A percentile compares a stretch with the other conserved stretches of the same genome.
Evolutionary conservation across 2,329 filamentous ascomycete species (phyloP).

Genomic region (Coleophoma eucalyptorum): DNA sequence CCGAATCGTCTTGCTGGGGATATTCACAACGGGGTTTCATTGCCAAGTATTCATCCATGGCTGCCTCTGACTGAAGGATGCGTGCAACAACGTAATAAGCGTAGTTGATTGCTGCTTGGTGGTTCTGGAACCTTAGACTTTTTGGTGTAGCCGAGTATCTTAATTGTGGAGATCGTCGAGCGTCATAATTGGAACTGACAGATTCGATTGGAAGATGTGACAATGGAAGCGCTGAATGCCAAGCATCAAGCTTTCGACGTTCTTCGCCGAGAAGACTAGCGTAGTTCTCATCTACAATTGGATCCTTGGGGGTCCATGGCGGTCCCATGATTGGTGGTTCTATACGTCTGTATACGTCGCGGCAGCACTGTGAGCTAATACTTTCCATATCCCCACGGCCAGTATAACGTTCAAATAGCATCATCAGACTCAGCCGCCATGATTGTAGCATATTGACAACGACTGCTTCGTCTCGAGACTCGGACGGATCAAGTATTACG

Average conservation of each 20-base stretch:
- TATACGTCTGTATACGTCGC: not conserved
- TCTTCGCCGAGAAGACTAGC: not conserved
- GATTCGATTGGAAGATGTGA: not conserved
- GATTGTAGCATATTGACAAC: not conserved
- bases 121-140: not conserved
- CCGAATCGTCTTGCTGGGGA: not conserved
- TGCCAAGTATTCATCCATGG: conserved; percentile 1
- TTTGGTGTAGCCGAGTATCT: not conserved
- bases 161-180: not conserved
- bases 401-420: conserved; percentile 2
- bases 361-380: not conserved
- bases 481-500: not conserved
- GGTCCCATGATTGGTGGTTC: not conserved
- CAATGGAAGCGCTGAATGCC: not conserved
- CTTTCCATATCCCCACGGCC: conserved; percentile 3
- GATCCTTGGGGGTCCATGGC: not conserved
- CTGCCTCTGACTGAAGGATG: not conserved
- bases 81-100: conserved; percentile 2
- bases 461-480: not conserved
- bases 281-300: conserved; percentile 1
- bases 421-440: conserved; percentile 1
- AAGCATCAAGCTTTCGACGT: not conserved
- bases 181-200: not conserved
- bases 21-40: not conserved
- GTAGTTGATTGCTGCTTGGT: not conserved